Evolutionary conservation across 495 filamentous ascomycete species (phyloP), one percentile per base, ranked within the genome.

Genomic region (Lophiostoma macrostomum): DNA sequence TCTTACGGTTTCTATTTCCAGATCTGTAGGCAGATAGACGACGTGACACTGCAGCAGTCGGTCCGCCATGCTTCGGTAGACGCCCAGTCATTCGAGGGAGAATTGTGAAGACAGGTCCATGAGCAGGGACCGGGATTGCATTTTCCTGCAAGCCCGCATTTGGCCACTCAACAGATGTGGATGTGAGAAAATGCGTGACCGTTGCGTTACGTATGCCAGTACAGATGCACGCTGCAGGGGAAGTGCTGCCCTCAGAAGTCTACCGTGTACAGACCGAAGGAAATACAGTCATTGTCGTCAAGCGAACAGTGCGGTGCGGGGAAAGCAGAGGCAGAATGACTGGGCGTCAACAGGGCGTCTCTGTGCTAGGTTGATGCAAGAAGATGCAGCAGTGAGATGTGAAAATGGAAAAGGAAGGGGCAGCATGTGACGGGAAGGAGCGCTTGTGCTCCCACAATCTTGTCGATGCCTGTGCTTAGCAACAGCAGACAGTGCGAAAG

Each of bases 21-120:
- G 58, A 56, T 45, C 22, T 41, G 50, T 37, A 19, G 27, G 55
- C 55, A 53, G 56, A 60, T 60, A 54, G 35, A 49, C 56, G 50
- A 54, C 41, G 49, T 53, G 12, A 1, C 39, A 46, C 54, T 13
- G 34, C 56, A 48, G 31, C 37, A 36, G 27, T 10, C 35, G 45
- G 7, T n/a, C 31, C 11, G 19, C 49, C n/a, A 44, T 19, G 5
- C 10, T 8, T 25, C 14, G 18, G 4, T 22, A 11, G 4, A 16
- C 38, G 4, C 8, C 16, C 7, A 6, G 36, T 25, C 47, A 50
- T 28, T 30, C 5, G n/a, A 37, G n/a, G 34, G 34, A 37, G n/a
- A 47, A 28, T 20, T 14, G n/a, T 10, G 14, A 18, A 16, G 19
- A 29, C 10, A 22, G 5, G 16, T 29, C n/a, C 47, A 41, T 18